Conservation (phyloP, 1,284 basidiomycete species). For the Salmacisia buchloeana region DNA sequence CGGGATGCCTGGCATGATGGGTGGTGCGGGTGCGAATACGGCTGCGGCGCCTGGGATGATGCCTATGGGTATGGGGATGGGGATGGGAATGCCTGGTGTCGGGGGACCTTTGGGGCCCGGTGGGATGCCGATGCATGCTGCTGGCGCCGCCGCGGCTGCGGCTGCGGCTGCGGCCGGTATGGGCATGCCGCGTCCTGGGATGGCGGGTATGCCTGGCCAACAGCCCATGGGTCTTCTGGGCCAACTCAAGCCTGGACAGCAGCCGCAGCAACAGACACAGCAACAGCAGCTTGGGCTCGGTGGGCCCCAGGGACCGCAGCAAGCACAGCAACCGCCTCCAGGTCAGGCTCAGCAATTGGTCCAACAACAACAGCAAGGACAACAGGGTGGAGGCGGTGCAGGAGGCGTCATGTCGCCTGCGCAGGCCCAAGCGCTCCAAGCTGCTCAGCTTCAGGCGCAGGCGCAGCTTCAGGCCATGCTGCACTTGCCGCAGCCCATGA, state of each 20-base stretch:
- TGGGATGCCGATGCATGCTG: slow-evolving; percentile 4
- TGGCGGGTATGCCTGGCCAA: no score
- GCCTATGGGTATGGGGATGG: neutral
- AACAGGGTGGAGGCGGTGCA: neutral
- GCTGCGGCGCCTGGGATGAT: neutral
- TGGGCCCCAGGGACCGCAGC: neutral
- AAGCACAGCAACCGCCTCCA: neutral
- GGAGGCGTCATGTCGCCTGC: neutral
- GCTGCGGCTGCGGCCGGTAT: no score
- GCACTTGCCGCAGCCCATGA: slow-evolving; percentile 21
- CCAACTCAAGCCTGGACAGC: neutral
- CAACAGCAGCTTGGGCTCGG: neutral
- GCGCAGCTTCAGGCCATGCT: neutral
- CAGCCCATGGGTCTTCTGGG: no score
- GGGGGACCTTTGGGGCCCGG: neutral
- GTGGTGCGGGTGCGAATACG: neutral
- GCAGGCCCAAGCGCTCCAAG: neutral
- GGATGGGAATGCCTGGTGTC: no score
- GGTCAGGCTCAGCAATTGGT: neutral
- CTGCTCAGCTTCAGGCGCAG: neutral
- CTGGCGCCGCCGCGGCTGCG: no score
- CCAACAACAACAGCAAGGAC: neutral
- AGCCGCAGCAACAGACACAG: no score
- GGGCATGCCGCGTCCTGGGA: neutral
- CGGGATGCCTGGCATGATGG: neutral